Conservation (phyloP, 352 stramenopile species). For the Pythium inflatum region DNA sequence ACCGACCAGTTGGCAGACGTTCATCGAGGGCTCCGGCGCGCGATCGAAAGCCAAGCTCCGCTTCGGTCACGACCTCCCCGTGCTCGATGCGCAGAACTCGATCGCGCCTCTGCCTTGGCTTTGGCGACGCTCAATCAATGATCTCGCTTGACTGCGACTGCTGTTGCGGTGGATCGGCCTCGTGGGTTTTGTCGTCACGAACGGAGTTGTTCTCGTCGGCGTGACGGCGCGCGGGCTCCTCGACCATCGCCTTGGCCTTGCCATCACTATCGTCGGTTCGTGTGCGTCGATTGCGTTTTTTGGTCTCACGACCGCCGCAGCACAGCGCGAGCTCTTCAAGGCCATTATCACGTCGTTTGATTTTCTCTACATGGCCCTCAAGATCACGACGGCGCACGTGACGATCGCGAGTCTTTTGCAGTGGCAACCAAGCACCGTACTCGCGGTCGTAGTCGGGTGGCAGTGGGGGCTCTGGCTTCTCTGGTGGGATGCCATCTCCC, state of each 20-base stretch:
- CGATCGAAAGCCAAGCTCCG: not conserved
- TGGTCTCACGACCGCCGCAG: not conserved
- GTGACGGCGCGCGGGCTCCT: not conserved
- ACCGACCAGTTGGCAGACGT: not conserved
- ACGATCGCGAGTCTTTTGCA: not conserved
- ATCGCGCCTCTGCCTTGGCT: not conserved
- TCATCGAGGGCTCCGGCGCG: too few species aligned
- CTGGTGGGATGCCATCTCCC: slow-evolving; percentile 2
- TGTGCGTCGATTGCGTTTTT: not conserved
- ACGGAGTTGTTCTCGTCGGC: not conserved
- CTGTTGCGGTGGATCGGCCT: not conserved
- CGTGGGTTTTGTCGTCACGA: not conserved
- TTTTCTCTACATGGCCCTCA: not conserved
- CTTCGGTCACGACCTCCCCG: not conserved
- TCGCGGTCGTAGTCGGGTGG: not conserved
- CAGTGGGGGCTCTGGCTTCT: slow-evolving; percentile 2
- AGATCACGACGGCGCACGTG: not conserved
- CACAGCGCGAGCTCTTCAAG: slow-evolving; percentile 36
- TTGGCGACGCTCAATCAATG: not conserved
- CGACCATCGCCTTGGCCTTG: not conserved
- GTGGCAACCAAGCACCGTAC: not conserved
- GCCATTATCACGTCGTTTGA: slow-evolving; percentile 31
- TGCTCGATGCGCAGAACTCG: not conserved
- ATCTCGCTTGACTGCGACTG: too few species aligned
- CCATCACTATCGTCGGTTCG: not conserved